Evolutionary conservation across 257 asterid genomes (phyloP).

Genomic region (Solanum pennellii): DNA sequence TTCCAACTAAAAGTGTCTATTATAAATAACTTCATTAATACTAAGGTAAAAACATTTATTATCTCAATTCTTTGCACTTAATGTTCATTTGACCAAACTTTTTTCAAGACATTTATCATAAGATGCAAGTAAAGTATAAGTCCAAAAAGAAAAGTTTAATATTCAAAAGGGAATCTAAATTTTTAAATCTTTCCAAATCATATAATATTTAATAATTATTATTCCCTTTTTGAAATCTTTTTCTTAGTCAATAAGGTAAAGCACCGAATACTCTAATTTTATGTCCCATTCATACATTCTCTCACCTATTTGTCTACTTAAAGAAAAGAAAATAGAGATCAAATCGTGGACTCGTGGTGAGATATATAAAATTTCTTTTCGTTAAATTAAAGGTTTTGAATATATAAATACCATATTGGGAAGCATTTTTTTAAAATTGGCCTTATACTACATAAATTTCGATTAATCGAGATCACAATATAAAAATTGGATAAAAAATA

Average conservation of each 20-base stretch:
- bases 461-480: too few species aligned
- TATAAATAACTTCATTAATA: background rate
- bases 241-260: constrained; percentile 11
- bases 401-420: too few species aligned
- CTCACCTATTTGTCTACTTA: background rate
- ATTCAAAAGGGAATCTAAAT: background rate
- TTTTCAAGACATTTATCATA: background rate
- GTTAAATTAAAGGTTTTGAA: too few species aligned
- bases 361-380: accelerated
- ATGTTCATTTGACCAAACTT: background rate
- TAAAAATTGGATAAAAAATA: too few species aligned
- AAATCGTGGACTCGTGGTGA: too few species aligned
- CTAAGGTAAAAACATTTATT: background rate
- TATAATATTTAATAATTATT: background rate
- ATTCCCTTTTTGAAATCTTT: background rate
- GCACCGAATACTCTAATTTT: background rate
- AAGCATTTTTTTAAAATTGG: too few species aligned
- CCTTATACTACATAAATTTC: too few species aligned
- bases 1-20: background rate
- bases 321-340: background rate
- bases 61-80: background rate
- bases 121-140: background rate
- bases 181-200: background rate
- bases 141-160: background rate
- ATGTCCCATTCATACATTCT: background rate